A percentile compares a stretch with the other conserved stretches of the same genome.
phyloP scores from a whole-genome alignment of 1,284 basidiomycete species.

The Porogramme epimiltina region DNA sequence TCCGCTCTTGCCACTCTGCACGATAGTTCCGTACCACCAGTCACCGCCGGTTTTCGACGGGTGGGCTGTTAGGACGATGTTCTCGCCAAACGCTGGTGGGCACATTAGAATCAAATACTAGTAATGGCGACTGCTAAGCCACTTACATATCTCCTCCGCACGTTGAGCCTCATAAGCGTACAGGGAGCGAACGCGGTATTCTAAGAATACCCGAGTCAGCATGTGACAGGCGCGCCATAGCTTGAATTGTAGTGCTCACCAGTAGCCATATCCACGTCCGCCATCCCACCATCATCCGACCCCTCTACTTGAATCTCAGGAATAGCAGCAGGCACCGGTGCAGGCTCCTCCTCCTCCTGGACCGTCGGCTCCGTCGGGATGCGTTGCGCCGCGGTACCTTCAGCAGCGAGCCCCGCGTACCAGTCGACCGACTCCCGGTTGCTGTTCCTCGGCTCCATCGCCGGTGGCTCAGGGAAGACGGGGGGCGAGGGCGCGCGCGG shows the following conservation, averaged over 20 bases:
- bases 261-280: slow-evolving; percentile 76
- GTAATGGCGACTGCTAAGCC: neutral
- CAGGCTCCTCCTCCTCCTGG: slow-evolving; percentile 58
- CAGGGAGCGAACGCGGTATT: slow-evolving; percentile 76
- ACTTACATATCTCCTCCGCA: slow-evolving; percentile 82
- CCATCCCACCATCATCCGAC: slow-evolving; percentile 61
- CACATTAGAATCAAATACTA: slow-evolving; percentile 8
- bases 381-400: slow-evolving; percentile 43
- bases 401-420: slow-evolving; percentile 88
- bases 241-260: too few species aligned
- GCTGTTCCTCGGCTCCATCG: slow-evolving; percentile 36
- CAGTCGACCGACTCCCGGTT: slow-evolving; percentile 90
- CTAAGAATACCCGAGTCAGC: slow-evolving; percentile 35
- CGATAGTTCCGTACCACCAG: slow-evolving; percentile 92
- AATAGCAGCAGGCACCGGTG: slow-evolving; percentile 26
- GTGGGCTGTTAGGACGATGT: slow-evolving; percentile 78
- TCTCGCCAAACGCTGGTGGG: slow-evolving; percentile 78
- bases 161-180: slow-evolving; percentile 86
- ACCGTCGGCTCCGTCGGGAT: slow-evolving; percentile 48
- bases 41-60: slow-evolving; percentile 84
- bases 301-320: slow-evolving; percentile 64
- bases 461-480: slow-evolving; percentile 20
- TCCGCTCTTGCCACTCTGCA: slow-evolving; percentile 72
- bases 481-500: slow-evolving; percentile 46
- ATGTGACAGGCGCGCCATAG: too few species aligned